Base-by-base conservation (phyloP, 1,139 yeast genomes). In the Arxiozyma bovina region DNA sequence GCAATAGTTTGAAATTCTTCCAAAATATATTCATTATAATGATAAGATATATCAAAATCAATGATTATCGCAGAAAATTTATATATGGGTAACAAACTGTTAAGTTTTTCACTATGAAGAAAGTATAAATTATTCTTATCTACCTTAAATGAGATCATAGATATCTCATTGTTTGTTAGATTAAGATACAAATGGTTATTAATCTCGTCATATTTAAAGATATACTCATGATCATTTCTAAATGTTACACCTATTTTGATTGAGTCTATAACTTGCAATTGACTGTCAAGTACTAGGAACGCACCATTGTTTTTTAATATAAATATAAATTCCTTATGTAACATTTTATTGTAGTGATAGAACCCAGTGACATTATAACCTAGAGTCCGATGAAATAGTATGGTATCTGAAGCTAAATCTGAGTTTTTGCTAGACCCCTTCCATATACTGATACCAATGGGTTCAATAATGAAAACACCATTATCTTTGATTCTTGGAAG, bases 301-400 rank as follows among this genome's bases (percentile, higher is more conserved):
- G 43, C 48, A 8, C 67, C 66, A 49, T 59, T 53, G 17, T 54
- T 55, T 52, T 58, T 58, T 8, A 64, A 50, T 1, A 63, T 8
- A 21, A 62, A 38, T 7, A 62, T 41, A 42, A 54, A 63, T 11
- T 57, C 54, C 5, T 47, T 45, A 3, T 47, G 42, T 6, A 54
- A 44, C 2, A 59, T 42, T 8, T 58, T 57, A 41, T 60, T 62
- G 45, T 49, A 50, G 52, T 57, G 58, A 12, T 50, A 20, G 21
- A 55, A 40, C 5, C 58, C 63, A 17, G 56, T 61, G 17, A 54
- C 46, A 12, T 40, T 58, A 42, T 57, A 59, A 4, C 62, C 62
- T 9, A 53, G 22, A 21, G 38, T 38, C 22, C 25, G 1, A 5
- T 38, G 22, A 3, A 34, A 7, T 6, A 42, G 42, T 21, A 34